A percentile compares a stretch with the other conserved stretches of the same genome.
Evolutionary conservation across 2,329 filamentous ascomycete genomes (phyloP).

Genomic region (Balansia obtecta): DNA sequence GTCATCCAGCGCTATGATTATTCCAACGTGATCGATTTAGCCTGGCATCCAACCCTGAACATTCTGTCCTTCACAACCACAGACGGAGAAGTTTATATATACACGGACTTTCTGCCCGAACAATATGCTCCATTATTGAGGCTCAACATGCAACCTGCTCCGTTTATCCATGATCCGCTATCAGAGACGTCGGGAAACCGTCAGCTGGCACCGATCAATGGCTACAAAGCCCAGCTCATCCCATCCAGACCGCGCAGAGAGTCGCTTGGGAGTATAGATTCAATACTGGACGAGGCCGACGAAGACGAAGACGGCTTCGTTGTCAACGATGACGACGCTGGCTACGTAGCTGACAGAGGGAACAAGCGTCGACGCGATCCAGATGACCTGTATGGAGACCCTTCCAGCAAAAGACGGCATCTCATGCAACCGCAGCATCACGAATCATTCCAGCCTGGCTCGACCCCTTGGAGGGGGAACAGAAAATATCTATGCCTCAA

Average conservation of each 20-base stretch:
- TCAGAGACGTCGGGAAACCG: constrained; percentile 56
- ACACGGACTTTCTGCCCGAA: constrained; percentile 53
- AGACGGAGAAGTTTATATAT: constrained; percentile 88
- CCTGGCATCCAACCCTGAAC: constrained; percentile 87
- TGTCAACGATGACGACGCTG: constrained; percentile 87
- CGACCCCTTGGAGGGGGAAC: constrained; percentile 91
- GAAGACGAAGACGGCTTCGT: constrained; percentile 66
- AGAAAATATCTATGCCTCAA: constrained; percentile 89
- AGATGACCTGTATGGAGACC: constrained; percentile 36
- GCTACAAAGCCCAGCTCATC: constrained; percentile 33
- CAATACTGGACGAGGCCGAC: constrained; percentile 54
- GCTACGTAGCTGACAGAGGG: constrained; percentile 52
- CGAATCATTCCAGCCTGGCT: constrained; percentile 80
- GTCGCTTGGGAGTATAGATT: constrained; percentile 69
- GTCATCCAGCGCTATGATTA: constrained; percentile 70
- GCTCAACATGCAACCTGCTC: constrained; percentile 57
- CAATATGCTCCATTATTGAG: constrained; percentile 45
- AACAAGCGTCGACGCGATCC: constrained; percentile 38
- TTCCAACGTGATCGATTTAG: constrained; percentile 70
- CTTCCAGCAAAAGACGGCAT: constrained; percentile 36
- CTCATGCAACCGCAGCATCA: constrained; percentile 56
- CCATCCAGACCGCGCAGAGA: constrained; percentile 42
- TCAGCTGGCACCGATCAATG: constrained; percentile 38
- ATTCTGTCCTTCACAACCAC: constrained; percentile 83
- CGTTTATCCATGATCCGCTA: constrained; percentile 73